Evolutionary conservation across 2,329 filamentous ascomycete genomes (phyloP), one percentile per base, ranked within the genome.

Genomic region (Exophiala dermatitidis): DNA sequence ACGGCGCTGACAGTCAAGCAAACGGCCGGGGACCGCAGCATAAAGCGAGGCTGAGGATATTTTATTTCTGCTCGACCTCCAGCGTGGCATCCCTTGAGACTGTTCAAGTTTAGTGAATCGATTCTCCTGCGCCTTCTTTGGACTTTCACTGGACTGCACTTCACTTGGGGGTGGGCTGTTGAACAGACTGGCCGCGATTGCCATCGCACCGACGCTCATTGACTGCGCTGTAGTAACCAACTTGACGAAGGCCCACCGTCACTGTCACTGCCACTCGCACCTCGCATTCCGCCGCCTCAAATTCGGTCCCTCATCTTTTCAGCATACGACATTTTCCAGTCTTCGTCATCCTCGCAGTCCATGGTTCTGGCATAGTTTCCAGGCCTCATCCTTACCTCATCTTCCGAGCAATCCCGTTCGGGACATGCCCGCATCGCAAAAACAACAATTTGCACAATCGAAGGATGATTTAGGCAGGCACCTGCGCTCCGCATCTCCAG

Each of bases 401-500:
- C 68, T 41, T 70, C 67, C 48, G 53, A 59, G 51, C 50, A 45
- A 37, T 52, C 53, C 57, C 57, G 44, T 65, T 68, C 37, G 64
- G 66, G 52, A 65, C 65, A 57, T 69, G 72, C 64, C 68, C 65
- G 59, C 65, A 67, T 53, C 61, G 59, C 60, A 46, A 60, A 57
- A 50, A 51, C 54, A 58, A 62, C 64, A 46, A 31, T 58, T 66
- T 29, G 54, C 55, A 47, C 54, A 53, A 58, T 51, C 53, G 40
- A 60, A 59, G 57, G 59, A 63, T 63, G 61, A 64, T 56, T 57
- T 58, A 48, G 46, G 50, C 49, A 52, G 63, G 40, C 62, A 66
- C 28, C 62, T 62, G 54, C 56, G 78, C 52, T 74, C 75, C 31
- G 73, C 73, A 10, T 78, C 76, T 45, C 78, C 78, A 32, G 76